Percentiles rank a stretch among this genome's conserved stretches.
Conservation (phyloP, 1,284 basidiomycete genomes). For the Meripilus lineatus region DNA sequence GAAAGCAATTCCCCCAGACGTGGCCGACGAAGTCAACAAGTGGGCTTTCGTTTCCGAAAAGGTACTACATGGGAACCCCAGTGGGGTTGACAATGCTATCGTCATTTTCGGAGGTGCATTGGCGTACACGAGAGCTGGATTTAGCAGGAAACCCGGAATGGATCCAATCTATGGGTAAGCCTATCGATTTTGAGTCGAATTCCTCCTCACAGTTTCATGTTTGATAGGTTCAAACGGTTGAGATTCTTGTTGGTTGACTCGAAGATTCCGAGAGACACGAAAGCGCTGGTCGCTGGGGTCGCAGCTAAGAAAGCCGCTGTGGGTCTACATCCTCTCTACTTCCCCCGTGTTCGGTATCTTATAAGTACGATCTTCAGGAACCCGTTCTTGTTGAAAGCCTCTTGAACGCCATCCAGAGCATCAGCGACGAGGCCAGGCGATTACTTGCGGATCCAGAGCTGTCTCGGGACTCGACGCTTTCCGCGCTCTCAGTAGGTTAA, state of each 20-base stretch:
- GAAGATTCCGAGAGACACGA: conserved; percentile 89
- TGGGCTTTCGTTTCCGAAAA: conserved; percentile 98
- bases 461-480: conserved; percentile 56
- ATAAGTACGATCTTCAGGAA: conserved; percentile 43
- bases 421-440: conserved; percentile 76
- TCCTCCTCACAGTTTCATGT: conserved; percentile 7
- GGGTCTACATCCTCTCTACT: conserved; percentile 22
- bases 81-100: conserved; percentile 96
- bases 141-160: conserved; percentile 75
- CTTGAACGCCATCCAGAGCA: conserved; percentile 73
- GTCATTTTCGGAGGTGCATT: conserved; percentile 92
- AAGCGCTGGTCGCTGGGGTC: conserved; percentile 90
- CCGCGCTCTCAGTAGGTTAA: conserved; percentile 51
- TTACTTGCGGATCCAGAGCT: conserved; percentile 74
- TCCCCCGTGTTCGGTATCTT: conserved; percentile 12
- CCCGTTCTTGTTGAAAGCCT: conserved; percentile 75
- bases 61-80: conserved; percentile 96
- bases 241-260: conserved; percentile 92
- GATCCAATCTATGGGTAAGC: conserved; percentile 80
- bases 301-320: conserved; percentile 67
- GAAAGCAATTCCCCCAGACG: conserved; percentile 50
- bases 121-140: conserved; percentile 82
- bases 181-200: conserved; percentile 8
- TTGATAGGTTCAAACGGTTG: conserved; percentile 56
- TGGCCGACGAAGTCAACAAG: conserved; percentile 79